These are phyloP conservation scores for Lineolata rhizophorae DNA, from an alignment of 495 filamentous ascomycete genomes.

Conservation along the genomic window DNA sequence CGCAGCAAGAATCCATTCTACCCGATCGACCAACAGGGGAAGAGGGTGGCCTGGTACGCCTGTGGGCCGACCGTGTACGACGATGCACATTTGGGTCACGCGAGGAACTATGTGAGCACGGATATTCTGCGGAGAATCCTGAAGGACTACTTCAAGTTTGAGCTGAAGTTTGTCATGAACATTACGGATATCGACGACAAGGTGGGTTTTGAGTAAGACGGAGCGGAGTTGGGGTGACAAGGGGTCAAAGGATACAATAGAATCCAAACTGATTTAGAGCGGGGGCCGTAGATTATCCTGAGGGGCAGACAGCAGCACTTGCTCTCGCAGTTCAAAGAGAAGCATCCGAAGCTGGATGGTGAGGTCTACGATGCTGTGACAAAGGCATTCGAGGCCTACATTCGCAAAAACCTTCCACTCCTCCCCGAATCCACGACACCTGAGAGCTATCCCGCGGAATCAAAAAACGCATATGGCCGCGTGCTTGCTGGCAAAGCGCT, in stretches of 20 bases:
- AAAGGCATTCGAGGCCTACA: constrained; percentile 48
- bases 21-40: constrained; percentile 40
- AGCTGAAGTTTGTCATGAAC: constrained; percentile 89
- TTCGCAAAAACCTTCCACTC: constrained; percentile 53
- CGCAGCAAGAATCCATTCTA: constrained; percentile 52
- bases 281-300: constrained; percentile 71
- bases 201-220: constrained; percentile 27
- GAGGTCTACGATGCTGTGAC: constrained; percentile 29
- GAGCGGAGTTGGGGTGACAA: no score
- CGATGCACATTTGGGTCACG: constrained; percentile 45
- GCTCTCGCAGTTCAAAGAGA: constrained; percentile 29
- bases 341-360: constrained; percentile 25
- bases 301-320: constrained; percentile 59
- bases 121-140: constrained; percentile 83
- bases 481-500: constrained; percentile 39
- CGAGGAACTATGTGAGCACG: constrained; percentile 81
- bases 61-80: constrained; percentile 61
- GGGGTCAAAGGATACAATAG: neutral
- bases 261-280: neutral
- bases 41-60: constrained; percentile 61
- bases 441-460: constrained; percentile 30
- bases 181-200: constrained; percentile 91
- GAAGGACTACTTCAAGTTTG: constrained; percentile 63
- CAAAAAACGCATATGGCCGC: constrained; percentile 36
- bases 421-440: constrained; percentile 24